These are phyloP conservation scores for Emericellopsis atlantica DNA, from an alignment of 2,329 filamentous ascomycete species.

Conservation along the genomic window DNA sequence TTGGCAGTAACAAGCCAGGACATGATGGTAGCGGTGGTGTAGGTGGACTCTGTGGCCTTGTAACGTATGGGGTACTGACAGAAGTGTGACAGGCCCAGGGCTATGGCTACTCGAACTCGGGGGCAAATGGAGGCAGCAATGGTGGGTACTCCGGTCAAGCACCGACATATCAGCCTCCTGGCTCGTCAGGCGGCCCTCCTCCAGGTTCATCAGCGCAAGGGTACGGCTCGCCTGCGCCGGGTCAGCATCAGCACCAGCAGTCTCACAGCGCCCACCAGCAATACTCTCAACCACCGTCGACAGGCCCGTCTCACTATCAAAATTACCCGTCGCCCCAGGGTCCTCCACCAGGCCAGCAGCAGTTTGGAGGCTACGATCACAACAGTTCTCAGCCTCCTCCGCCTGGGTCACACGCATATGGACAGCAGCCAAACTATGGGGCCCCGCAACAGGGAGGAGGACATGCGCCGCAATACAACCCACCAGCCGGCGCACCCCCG, in stretches of 20 bases:
- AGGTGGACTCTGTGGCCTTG: neutral
- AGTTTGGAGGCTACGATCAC: slow-evolving; percentile 7
- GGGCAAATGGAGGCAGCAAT: slow-evolving; percentile 18
- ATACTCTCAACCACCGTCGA: slow-evolving; percentile 1
- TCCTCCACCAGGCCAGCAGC: slow-evolving; percentile 5
- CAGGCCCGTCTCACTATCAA: slow-evolving; percentile 2
- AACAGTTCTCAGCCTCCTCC: slow-evolving; percentile 6
- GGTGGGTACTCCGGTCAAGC: slow-evolving; percentile 50
- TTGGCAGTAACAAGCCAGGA: slow-evolving; percentile 25
- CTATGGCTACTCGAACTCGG: slow-evolving; percentile 50
- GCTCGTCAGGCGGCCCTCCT: slow-evolving; percentile 11
- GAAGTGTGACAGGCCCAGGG: slow-evolving; percentile 29
- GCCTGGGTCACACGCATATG: slow-evolving; percentile 5
- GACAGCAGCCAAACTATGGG: slow-evolving; percentile 1
- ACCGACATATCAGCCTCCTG: slow-evolving; percentile 31
- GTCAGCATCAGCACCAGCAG: slow-evolving; percentile 9
- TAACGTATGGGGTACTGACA: neutral
- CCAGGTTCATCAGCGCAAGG: slow-evolving; percentile 13
- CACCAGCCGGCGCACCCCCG: slow-evolving; percentile 1
- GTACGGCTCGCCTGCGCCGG: slow-evolving; percentile 13
- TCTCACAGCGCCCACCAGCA: neutral
- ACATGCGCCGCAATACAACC: slow-evolving; percentile 1
- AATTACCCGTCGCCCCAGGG: slow-evolving; percentile 2
- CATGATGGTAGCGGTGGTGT: slow-evolving; percentile 20
- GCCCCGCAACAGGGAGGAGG: neutral